A percentile compares a stretch with the other conserved stretches of the same genome.
These are phyloP conservation scores for Aegle marmelos DNA, from an alignment of 345 rosid species.

Conservation along the genomic window DNA sequence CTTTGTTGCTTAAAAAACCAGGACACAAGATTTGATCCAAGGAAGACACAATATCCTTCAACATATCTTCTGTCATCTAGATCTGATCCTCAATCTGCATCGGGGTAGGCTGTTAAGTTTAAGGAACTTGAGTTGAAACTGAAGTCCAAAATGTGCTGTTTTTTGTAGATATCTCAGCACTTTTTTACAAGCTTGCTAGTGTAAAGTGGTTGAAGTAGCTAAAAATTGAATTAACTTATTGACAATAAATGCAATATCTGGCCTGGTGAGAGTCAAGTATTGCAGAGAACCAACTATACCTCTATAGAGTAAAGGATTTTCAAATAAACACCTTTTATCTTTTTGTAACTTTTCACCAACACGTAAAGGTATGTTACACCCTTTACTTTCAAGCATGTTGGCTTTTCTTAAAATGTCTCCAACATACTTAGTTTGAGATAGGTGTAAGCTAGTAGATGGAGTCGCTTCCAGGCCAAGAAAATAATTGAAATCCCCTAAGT, in stretches of 20 bases:
- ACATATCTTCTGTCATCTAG: no score
- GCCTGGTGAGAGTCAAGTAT: not conserved
- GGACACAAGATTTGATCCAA: no score
- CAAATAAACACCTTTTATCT: not conserved
- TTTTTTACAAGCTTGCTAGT: not conserved
- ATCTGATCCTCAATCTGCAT: no score
- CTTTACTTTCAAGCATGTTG: not conserved
- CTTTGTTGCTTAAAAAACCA: no score
- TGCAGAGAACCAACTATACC: not conserved
- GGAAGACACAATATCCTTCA: no score
- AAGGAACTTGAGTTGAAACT: accelerated
- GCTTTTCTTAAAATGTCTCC: not conserved
- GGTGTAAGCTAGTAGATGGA: no score
- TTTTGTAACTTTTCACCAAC: not conserved
- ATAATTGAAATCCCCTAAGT: not conserved
- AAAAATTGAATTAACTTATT: not conserved
- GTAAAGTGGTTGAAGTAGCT: not conserved
- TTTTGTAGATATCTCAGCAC: not conserved
- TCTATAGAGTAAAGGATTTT: not conserved
- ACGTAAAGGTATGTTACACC: not conserved
- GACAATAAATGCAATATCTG: not conserved
- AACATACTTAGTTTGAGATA: no score
- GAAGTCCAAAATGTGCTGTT: no score
- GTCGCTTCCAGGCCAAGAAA: no score
- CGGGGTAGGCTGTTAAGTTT: no score